These are phyloP conservation scores for Oryza longistaminata DNA, from an alignment of 176 grass and related monocot genomes.

Conservation along the genomic window DNA sequence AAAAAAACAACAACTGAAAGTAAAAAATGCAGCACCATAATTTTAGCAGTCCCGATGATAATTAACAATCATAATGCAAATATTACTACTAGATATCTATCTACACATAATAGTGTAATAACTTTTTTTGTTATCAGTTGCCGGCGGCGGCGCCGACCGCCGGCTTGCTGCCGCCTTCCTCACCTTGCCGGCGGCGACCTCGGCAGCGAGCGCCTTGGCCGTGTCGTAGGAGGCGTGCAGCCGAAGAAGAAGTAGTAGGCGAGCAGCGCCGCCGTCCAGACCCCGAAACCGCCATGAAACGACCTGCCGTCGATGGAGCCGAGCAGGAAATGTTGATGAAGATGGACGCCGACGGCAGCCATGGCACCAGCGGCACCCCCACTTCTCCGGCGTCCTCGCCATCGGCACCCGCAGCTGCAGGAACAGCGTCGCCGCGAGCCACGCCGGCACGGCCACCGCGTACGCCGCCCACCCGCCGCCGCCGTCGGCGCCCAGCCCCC, in stretches of 20 bases:
- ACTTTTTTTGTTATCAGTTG: neutral
- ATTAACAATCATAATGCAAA: too few species aligned
- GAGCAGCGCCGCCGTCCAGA: conserved; percentile 64
- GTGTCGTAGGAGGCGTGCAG: conserved; percentile 38
- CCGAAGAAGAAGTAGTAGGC: conserved; percentile 88
- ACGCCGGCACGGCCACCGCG: conserved; percentile 39
- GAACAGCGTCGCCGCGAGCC: conserved; percentile 38
- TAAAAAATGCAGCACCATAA: too few species aligned
- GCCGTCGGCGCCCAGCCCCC: neutral
- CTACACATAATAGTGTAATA: neutral
- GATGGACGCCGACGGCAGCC: conserved; percentile 72
- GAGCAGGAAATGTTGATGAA: conserved; percentile 85
- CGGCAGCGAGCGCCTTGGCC: conserved; percentile 16
- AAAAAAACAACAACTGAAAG: too few species aligned
- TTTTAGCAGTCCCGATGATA: too few species aligned
- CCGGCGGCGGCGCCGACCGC: neutral
- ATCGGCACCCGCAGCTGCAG: conserved; percentile 46
- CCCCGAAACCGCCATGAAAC: conserved; percentile 74
- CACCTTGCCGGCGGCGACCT: neutral
- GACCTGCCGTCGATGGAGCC: conserved; percentile 84
- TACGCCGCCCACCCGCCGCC: conserved; percentile 43
- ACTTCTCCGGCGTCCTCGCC: conserved; percentile 51
- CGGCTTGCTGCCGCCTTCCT: conserved; percentile 25
- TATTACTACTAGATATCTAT: neutral
- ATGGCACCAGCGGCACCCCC: conserved; percentile 68